Evolutionary conservation across 1,139 yeast genomes (phyloP).

Genomic region (Nakaseomyces sp.): DNA sequence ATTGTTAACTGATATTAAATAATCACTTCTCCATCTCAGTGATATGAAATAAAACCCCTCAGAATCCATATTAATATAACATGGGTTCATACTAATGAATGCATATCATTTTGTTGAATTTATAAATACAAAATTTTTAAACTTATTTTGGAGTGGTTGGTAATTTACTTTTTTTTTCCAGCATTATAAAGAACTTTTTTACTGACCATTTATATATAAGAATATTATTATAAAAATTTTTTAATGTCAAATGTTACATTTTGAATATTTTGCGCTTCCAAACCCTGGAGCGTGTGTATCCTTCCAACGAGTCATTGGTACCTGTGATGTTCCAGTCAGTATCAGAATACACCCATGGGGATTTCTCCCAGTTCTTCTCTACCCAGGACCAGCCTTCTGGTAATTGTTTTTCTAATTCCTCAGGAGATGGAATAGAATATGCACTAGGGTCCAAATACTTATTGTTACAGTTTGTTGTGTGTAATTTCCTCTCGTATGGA

Average conservation of each 20-base stretch:
- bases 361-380: conserved; percentile 25
- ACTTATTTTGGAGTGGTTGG: too few species aligned
- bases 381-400: conserved; percentile 25
- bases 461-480: conserved; percentile 11
- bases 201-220: too few species aligned
- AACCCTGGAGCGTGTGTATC: conserved; percentile 23
- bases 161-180: too few species aligned
- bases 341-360: conserved; percentile 24
- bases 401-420: conserved; percentile 17
- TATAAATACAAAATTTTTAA: too few species aligned
- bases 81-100: too few species aligned
- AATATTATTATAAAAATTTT: too few species aligned
- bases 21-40: too few species aligned
- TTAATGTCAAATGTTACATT: background rate
- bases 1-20: too few species aligned
- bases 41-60: too few species aligned
- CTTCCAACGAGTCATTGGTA: conserved; percentile 20
- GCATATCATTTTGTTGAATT: too few species aligned
- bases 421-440: conserved; percentile 12
- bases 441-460: conserved; percentile 1
- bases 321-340: conserved; percentile 25
- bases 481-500: conserved; percentile 22
- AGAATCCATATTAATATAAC: too few species aligned
- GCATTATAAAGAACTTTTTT: too few species aligned
- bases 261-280: conserved; percentile 23